phyloP scores from a whole-genome alignment of 2,329 filamentous ascomycete species.

The Harringtonia aguacate region DNA sequence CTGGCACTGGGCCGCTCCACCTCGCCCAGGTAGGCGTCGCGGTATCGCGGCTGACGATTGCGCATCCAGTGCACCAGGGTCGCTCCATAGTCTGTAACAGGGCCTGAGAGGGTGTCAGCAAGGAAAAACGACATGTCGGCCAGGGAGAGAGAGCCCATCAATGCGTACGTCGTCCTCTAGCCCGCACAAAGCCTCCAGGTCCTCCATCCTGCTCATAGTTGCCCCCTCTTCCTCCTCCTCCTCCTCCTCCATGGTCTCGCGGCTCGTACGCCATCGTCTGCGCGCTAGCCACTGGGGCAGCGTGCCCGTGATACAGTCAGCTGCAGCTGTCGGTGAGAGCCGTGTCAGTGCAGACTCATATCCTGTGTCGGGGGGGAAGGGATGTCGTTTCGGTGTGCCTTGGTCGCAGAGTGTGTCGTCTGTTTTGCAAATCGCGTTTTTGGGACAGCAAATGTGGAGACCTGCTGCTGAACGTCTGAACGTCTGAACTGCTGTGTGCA shows the following conservation, averaged over 20 bases:
- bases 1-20: conserved; percentile 75
- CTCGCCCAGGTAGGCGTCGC: conserved; percentile 61
- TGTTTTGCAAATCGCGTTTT: not conserved
- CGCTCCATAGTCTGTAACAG: conserved; percentile 87
- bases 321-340: not conserved
- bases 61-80: conserved; percentile 89
- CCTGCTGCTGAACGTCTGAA: no score
- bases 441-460: no score
- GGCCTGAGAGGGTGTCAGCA: conserved; percentile 40
- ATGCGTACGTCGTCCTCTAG: conserved; percentile 13
- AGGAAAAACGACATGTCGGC: not conserved
- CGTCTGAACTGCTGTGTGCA: no score
- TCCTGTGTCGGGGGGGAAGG: not conserved
- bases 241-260: conserved; percentile 9
- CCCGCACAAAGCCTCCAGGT: conserved; percentile 7
- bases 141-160: not conserved
- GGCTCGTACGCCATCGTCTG: conserved; percentile 14
- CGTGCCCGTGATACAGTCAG: not conserved
- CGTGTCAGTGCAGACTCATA: not conserved
- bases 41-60: conserved; percentile 66
- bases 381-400: not conserved
- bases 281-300: conserved; percentile 5
- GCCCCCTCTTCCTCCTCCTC: conserved; percentile 5
- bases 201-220: conserved; percentile 5
- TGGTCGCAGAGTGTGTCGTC: not conserved